Evolutionary conservation across 208 protist genomes (phyloP), one percentile per base, ranked within the genome.

Genomic region (Leishmania mexicana): DNA sequence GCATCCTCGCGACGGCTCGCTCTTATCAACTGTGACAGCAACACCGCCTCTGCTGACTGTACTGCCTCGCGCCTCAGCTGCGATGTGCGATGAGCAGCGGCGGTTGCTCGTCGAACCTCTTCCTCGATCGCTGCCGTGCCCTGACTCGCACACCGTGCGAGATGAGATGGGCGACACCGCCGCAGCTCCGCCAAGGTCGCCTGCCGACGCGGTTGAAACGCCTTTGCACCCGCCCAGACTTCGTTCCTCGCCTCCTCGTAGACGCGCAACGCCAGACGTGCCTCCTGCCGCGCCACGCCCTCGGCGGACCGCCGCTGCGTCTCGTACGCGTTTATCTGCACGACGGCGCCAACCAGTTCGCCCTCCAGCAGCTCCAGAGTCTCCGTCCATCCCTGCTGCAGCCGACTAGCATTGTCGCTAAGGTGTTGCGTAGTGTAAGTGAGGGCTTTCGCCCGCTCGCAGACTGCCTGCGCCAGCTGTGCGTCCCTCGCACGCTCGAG

Each of bases 301-400:
- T 86, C 83, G 4, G 83, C 83, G 2, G 75, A 75, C 3, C 67
- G 75, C 10, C 75, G 62, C 74, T 82, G 78, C 28, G 42, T 58
- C 67, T 86, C 83, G 45, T 64, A 74, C n/a, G 51, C 54, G 75
- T 83, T 83, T 7, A 86, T 71, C 49, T 86, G 54, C 17, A 38
- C 17, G 15, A 78, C 57, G 0, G 79, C 78, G 13, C 83, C 58
- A 2, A 45, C 45, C 67, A 86, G 68, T 75, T 86, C 83, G n/a
- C 21, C 58, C 75, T 86, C 83, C 38, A 83, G 53, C 75, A 83
- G 49, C 60, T 82, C 78, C 58, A 82, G 75, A 28, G 83, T 75
- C 45, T 62, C 51, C 28, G 58, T 80, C 83, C 83, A 86, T 7
- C 31, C 15, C 13, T 71, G 75, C 60, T 80, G 65, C 17, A 86